Percentiles rank a stretch among this genome's conserved stretches.
These are phyloP conservation scores for Rhodotorula sp. DNA, from an alignment of 1,284 basidiomycete species.

Conservation along the genomic window DNA sequence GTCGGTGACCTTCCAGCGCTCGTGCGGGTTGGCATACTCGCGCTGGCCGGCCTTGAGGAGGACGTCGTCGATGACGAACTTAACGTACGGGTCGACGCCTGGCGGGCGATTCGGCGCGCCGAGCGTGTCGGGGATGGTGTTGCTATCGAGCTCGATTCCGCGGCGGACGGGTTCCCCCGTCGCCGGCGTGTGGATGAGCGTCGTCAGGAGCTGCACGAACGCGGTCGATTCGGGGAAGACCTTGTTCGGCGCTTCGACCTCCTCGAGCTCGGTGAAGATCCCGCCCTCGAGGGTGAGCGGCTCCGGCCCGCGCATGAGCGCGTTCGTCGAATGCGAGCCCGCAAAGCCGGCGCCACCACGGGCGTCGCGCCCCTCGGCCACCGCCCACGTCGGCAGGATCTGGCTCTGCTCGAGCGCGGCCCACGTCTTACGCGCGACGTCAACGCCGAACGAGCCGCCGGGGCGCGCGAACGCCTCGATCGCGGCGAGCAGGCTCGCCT, in stretches of 20 bases:
- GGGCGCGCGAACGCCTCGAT: conserved; percentile 69
- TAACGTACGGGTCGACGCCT: conserved; percentile 76
- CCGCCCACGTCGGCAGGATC: conserved; percentile 55
- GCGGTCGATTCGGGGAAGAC: conserved; percentile 84
- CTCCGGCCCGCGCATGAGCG: conserved; percentile 23
- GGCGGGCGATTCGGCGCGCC: conserved; percentile 73
- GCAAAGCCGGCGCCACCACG: conserved; percentile 27
- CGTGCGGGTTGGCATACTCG: conserved; percentile 71
- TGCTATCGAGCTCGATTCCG: conserved; percentile 60
- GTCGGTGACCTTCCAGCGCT: conserved; percentile 86
- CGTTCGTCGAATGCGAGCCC: neutral
- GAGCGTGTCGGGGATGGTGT: conserved; percentile 73
- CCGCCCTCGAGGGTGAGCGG: conserved; percentile 44
- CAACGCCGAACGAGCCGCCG: conserved; percentile 68
- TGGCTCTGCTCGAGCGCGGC: conserved; percentile 76
- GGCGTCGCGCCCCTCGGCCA: conserved; percentile 25
- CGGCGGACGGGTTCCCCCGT: conserved; percentile 58
- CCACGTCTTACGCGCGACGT: conserved; percentile 81
- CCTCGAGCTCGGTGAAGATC: conserved; percentile 67
- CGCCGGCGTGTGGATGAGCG: conserved; percentile 68
- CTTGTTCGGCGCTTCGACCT: conserved; percentile 75
- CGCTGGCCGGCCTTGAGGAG: conserved; percentile 62
- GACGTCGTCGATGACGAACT: conserved; percentile 86
- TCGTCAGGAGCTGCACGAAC: conserved; percentile 78
- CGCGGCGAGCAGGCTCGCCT: conserved; percentile 80